phyloP scores from a whole-genome alignment of 768 basidiomycete genomes.

The Postia placenta region DNA sequence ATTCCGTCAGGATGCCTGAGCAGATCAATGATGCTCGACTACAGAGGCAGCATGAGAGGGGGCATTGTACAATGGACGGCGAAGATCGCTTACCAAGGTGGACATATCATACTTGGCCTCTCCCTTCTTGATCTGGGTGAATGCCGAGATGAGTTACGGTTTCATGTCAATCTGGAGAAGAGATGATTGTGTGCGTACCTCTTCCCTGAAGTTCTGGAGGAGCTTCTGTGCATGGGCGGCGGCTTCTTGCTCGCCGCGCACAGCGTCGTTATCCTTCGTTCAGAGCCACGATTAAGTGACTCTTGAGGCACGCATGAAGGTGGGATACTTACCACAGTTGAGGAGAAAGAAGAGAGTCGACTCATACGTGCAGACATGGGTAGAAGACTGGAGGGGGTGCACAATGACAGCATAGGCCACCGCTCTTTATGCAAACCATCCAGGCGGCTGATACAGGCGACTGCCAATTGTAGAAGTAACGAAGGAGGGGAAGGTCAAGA shows the following conservation, averaged over 20 bases:
- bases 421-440: too few species aligned
- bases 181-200: background rate
- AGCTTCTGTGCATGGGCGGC: background rate
- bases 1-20: constrained; percentile 54
- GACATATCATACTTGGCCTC: constrained; percentile 30
- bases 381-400: too few species aligned
- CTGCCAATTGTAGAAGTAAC: too few species aligned
- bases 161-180: background rate
- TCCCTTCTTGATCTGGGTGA: constrained; percentile 39
- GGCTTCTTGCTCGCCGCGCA: background rate
- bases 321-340: background rate
- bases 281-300: background rate
- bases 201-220: background rate
- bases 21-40: constrained; percentile 60
- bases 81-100: constrained; percentile 35
- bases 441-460: too few species aligned
- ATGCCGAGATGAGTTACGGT: background rate
- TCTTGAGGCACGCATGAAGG: too few species aligned
- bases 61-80: too few species aligned
- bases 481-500: too few species aligned
- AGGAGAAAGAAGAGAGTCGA: background rate
- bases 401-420: too few species aligned
- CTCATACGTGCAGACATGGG: too few species aligned
- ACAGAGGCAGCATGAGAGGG: background rate
- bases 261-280: background rate